Base-by-base conservation (phyloP, 192 early-diverging fungal genomes). In the Entomortierella lignicola region DNA sequence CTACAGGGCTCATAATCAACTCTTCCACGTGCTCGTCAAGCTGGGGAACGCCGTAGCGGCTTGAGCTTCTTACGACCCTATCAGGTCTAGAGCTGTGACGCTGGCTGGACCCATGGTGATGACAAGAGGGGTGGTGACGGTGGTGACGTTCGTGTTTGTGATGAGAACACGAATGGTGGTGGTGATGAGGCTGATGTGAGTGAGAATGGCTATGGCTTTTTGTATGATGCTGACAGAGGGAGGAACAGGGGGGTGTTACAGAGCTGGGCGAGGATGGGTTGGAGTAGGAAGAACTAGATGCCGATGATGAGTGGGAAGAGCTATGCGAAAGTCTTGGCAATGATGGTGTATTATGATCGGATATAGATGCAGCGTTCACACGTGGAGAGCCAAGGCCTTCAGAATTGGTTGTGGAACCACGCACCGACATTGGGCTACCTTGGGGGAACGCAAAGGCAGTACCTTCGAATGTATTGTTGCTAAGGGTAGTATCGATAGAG, bases 181-280 rank as follows among this genome's bases (percentile, higher is more conserved):
- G 55, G 44, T 63, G 58, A 34, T 64, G 53, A 18, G 25, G 52
- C 1, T 52, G 60, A 37, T 55, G 63, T 0, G 64, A 42, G 64
- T 50, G 72, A 29, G 41, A 3, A 43, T 48, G 53, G n/a, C 23
- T 17, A 18, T 72, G 71, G 2, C 30, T 17, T 29, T 65, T 50
- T 23, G 58, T 47, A 32, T 66, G 64, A 50, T 79, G 66, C 32
- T 32, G 61, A 32, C 66, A 69, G 23, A 69, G 50, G 0, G 50
- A 62, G 0, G 61, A 70, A 29, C 62, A 70, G 63, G 67, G 68
- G 2, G 74, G 47, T 17, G 68, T 48, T 6, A 48, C 37, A 15
- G 75, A 70, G 58, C 56, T 70, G 25, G 75, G 75, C 10, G 75
- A 79, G 26, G 75, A 79, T 1, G 63, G 23, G 26, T 69, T 79